phyloP scores from a whole-genome alignment of 352 stramenopile genomes.

The Globisporangium spinosum region DNA sequence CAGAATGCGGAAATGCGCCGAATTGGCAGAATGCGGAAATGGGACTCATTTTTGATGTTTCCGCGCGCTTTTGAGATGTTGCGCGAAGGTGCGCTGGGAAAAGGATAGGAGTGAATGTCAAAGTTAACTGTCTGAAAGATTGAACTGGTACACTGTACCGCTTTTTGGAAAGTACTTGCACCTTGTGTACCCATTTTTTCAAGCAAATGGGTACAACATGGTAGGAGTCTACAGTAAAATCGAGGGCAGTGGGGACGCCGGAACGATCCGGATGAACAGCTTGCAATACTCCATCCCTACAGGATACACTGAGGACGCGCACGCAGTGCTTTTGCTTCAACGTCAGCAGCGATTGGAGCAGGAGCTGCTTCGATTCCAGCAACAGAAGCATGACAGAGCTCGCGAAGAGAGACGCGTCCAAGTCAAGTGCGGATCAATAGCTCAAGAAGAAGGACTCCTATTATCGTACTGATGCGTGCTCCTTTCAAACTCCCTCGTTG shows the following conservation, averaged over 20 bases:
- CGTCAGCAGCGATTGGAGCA: constrained; percentile 19
- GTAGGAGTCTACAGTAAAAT: too few relatives aligned
- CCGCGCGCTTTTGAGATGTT: constrained; percentile 24
- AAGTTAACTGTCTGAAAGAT: constrained; percentile 7
- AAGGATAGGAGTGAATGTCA: constrained; percentile 13
- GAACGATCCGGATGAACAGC: not conserved
- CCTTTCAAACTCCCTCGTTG: not conserved
- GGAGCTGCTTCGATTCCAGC: constrained; percentile 26
- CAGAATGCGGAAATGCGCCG: constrained; percentile 16
- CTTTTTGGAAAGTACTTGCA: not conserved
- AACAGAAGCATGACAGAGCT: constrained; percentile 20
- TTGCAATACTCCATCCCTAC: constrained; percentile 8
- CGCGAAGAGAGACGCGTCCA: constrained; percentile 20
- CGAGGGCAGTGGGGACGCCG: too few relatives aligned
- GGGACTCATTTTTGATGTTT: constrained; percentile 7
- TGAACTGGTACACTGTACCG: constrained; percentile 8
- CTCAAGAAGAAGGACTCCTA: not conserved
- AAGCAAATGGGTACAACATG: not conserved
- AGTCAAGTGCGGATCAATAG: constrained; percentile 21
- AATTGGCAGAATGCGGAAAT: constrained; percentile 19
- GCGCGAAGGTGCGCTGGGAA: constrained; percentile 10
- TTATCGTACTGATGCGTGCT: not conserved
- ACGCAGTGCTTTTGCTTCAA: constrained; percentile 8
- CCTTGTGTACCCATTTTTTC: too few relatives aligned
- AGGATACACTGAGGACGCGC: constrained; percentile 1